These are phyloP conservation scores for slime mould (Dictyostelium discoideum) DNA, from an alignment of 78 protist species.

Conservation along the genomic window DNA sequence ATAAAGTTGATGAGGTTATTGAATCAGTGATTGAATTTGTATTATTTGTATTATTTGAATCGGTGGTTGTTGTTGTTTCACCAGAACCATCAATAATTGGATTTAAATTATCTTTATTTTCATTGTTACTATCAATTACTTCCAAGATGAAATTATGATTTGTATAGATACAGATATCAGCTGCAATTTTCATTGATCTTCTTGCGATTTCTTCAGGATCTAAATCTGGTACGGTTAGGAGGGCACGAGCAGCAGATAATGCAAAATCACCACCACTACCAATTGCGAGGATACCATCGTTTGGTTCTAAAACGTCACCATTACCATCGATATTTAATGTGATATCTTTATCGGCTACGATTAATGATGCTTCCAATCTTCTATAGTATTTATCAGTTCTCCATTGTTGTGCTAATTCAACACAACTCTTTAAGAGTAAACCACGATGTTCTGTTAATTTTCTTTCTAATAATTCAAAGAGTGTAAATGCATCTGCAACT, in stretches of 20 bases:
- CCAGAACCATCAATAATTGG: background rate
- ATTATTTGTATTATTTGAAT: background rate
- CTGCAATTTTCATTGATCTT: slow-evolving; percentile 89
- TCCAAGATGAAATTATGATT: slow-evolving; percentile 82
- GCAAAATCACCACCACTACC: slow-evolving; percentile 92
- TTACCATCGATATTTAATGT: slow-evolving; percentile 84
- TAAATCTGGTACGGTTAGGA: slow-evolving; percentile 76
- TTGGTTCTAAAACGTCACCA: slow-evolving; percentile 92
- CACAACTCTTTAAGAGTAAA: slow-evolving; percentile 84
- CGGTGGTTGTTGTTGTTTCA: background rate
- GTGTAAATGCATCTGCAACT: slow-evolving; percentile 90
- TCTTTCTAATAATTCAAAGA: slow-evolving; percentile 88
- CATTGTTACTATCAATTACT: background rate
- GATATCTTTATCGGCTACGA: slow-evolving; percentile 82
- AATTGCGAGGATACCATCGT: slow-evolving; percentile 86
- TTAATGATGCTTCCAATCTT: slow-evolving; percentile 84
- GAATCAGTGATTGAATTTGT: slow-evolving; percentile 5
- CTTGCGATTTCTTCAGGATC: slow-evolving; percentile 85
- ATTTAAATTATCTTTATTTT: background rate
- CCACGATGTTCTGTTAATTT: slow-evolving; percentile 88
- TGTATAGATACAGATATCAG: slow-evolving; percentile 89
- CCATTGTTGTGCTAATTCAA: slow-evolving; percentile 93
- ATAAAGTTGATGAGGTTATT: background rate
- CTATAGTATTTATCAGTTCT: slow-evolving; percentile 90
- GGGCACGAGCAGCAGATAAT: slow-evolving; percentile 91